Evolutionary conservation across 108 stramenopile genomes (phyloP).

Genomic region (Nitzschia inconspicua): DNA sequence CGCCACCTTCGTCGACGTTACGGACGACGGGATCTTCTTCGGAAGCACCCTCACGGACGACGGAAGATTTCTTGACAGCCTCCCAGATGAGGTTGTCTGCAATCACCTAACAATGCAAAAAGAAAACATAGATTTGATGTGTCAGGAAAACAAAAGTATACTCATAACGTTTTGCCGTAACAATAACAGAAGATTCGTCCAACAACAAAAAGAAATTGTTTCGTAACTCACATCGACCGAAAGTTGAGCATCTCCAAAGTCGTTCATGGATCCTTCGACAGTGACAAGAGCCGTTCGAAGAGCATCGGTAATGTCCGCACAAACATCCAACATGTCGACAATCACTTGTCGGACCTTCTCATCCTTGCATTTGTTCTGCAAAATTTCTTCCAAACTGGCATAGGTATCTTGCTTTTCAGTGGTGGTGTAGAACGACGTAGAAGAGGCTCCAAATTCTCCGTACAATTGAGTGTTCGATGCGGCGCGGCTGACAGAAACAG

Average conservation of each 20-base stretch:
- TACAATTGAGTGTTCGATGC: slow-evolving; percentile 17
- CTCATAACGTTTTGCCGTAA: neutral
- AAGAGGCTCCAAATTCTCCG: slow-evolving; percentile 48
- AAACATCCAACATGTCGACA: slow-evolving; percentile 58
- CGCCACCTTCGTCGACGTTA: slow-evolving; percentile 36
- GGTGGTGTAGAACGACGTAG: slow-evolving; percentile 55
- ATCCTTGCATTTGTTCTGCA: slow-evolving; percentile 44
- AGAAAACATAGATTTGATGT: neutral
- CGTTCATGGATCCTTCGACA: slow-evolving; percentile 61
- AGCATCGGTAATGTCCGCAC: slow-evolving; percentile 66
- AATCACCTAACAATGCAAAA: slow-evolving; percentile 30
- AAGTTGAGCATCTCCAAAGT: slow-evolving; percentile 69
- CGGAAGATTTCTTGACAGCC: slow-evolving; percentile 53
- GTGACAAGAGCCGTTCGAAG: slow-evolving; percentile 60
- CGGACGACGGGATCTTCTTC: slow-evolving; percentile 74
- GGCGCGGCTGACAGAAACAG: slow-evolving; percentile 1
- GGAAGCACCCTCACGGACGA: slow-evolving; percentile 60
- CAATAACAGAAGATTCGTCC: neutral
- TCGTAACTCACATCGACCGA: slow-evolving; percentile 48
- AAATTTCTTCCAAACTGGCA: slow-evolving; percentile 48
- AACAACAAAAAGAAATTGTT: neutral
- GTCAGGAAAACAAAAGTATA: neutral
- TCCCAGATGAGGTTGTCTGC: slow-evolving; percentile 73
- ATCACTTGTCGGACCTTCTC: slow-evolving; percentile 37
- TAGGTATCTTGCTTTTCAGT: slow-evolving; percentile 57